phyloP scores from a whole-genome alignment of 2,329 filamentous ascomycete genomes.

The Fusarium sp. region DNA sequence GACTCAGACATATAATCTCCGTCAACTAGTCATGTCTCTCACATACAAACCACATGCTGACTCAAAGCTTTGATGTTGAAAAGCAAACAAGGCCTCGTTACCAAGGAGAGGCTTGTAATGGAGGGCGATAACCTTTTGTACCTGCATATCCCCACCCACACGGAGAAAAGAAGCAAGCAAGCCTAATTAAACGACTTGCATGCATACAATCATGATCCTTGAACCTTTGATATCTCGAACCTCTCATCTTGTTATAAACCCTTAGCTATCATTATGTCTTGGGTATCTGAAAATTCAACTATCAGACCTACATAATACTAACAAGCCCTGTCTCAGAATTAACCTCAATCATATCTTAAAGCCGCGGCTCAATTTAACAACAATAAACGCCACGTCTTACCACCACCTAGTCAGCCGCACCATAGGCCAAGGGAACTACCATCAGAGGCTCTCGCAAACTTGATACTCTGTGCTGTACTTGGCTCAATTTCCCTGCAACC shows the following conservation, averaged over 20 bases:
- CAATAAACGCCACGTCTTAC: slow-evolving; percentile 16
- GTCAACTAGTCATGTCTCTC: neutral
- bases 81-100: neutral
- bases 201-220: neutral
- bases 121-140: slow-evolving; percentile 24
- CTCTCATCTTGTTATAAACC: neutral
- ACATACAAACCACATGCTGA: neutral
- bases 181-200: neutral
- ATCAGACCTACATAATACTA: no score
- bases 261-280: neutral
- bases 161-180: neutral
- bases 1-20: neutral
- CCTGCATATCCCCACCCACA: slow-evolving; percentile 22
- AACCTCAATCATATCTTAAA: neutral
- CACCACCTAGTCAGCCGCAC: neutral
- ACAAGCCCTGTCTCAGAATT: neutral
- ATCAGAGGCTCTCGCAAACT: neutral
- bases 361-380: slow-evolving; percentile 1
- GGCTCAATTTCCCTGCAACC: slow-evolving; percentile 16
- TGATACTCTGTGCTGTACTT: neutral
- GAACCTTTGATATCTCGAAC: neutral
- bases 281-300: neutral
- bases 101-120: neutral
- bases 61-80: neutral
- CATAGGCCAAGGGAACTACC: neutral